Base-by-base conservation (phyloP, 345 rosid species). In the Triadica sebifera region DNA sequence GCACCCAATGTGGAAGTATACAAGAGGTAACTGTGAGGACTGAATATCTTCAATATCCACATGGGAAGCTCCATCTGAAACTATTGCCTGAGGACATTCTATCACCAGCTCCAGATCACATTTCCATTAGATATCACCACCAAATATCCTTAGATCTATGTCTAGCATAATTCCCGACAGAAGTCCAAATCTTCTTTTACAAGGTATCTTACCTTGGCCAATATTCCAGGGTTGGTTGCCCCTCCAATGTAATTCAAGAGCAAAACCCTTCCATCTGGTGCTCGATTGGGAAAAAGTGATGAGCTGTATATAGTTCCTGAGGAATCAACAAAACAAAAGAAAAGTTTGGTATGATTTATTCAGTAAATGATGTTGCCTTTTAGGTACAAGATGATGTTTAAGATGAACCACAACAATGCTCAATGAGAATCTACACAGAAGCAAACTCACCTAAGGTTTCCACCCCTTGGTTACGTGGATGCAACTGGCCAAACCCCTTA, bases 401-500 rank as follows among this genome's bases (percentile, higher is more conserved):
- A 71, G 46, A 69, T 25, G 34, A 25, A 47, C 45, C 43, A 41
- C 34, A 62, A 65, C 49, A 41, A 75, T 24, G 39, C 12, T 17
- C 39, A 47, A 75, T 47, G 47, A 57, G 17, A 53, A 43, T 45
- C 6, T 59, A 34, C 29, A 69, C 47, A 63, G 51, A 46, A 65
- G n/a, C 38, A 41, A 9, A 39, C n/a, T 55, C 81, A 93, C 98
- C 99, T 66, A 95, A 81, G 69, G 99, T 93, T 87, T 95, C 99
- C 70, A 93, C 92, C 72, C 97, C 94, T 86, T 95, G 98, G 71
- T 92, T 95, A 69, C 98, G 93, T 55, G 98, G 99, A 88, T 91
- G 98, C 83, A 95, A 78, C 80, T 91, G 97, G 63, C 98, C 99
- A 74, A 93, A 96, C 15, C 99, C 98, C 80, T 95, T 93, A 69